A percentile compares a stretch with the other conserved stretches of the same genome.
phyloP scores from a whole-genome alignment of 1,139 yeast species.

The Yamadazyma diddensiae region DNA sequence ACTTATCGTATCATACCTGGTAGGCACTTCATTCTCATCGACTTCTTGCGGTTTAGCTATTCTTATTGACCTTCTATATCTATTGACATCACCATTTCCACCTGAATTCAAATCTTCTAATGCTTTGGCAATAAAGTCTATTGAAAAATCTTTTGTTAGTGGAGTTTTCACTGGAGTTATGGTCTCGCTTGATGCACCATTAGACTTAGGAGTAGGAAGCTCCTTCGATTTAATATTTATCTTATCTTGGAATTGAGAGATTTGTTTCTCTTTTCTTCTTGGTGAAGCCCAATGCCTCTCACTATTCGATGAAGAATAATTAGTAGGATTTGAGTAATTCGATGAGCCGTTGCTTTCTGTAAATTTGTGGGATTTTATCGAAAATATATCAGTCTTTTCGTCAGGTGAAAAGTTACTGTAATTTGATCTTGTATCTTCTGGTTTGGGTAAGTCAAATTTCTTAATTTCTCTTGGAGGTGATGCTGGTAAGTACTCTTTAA shows the following conservation, averaged over 20 bases:
- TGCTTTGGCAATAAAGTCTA: conserved; percentile 55
- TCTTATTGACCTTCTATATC: conserved; percentile 40
- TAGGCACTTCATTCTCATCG: conserved; percentile 39
- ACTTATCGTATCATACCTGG: conserved; percentile 35
- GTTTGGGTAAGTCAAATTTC: conserved; percentile 13
- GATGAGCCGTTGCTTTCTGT: conserved; percentile 31
- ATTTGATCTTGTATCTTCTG: conserved; percentile 19
- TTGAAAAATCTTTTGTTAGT: conserved; percentile 43
- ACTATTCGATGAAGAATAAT: conserved; percentile 27
- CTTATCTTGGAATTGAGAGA: conserved; percentile 38
- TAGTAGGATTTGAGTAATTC: conserved; percentile 50
- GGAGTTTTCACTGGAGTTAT: conserved; percentile 23
- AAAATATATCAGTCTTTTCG: conserved; percentile 36
- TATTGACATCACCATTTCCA: conserved; percentile 56
- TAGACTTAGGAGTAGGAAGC: conserved; percentile 19
- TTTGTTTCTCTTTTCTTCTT: conserved; percentile 34
- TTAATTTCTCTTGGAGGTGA: conserved; percentile 3
- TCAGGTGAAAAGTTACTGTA: conserved; percentile 23
- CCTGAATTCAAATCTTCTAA: conserved; percentile 64
- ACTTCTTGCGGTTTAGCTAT: conserved; percentile 16
- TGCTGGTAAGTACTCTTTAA: too few relatives aligned
- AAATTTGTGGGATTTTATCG: conserved; percentile 19
- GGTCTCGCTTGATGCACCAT: conserved; percentile 2
- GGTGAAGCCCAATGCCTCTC: conserved; percentile 58
- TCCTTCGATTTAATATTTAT: conserved; percentile 38